phyloP scores from a whole-genome alignment of 345 rosid species.

The Viola odorata region DNA sequence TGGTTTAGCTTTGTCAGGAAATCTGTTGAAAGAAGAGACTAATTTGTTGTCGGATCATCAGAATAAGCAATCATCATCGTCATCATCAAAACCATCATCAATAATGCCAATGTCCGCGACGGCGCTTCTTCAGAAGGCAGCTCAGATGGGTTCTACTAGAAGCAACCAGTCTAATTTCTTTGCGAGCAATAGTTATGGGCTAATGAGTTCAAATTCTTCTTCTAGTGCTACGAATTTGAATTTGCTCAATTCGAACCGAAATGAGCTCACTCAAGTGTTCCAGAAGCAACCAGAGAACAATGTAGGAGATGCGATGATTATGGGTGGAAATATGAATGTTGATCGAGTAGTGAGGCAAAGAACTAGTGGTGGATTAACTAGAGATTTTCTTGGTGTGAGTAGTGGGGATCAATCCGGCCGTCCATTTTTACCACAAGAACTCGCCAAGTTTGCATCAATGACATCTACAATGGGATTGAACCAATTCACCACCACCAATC shows the following conservation, averaged over 20 bases:
- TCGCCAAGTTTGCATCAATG: conserved; percentile 67
- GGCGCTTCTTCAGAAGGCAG: conserved; percentile 88
- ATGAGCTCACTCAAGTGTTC: conserved; percentile 30
- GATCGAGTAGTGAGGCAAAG: conserved; percentile 32
- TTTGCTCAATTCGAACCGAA: conserved; percentile 17
- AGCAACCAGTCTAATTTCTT: conserved; percentile 48
- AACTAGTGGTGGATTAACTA: conserved; percentile 36
- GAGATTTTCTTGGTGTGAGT: conserved; percentile 80
- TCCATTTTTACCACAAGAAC: conserved; percentile 55
- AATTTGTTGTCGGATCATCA: conserved; percentile 31
- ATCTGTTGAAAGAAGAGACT: conserved; percentile 29
- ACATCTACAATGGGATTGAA: conserved; percentile 44
- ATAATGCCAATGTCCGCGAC: conserved; percentile 76
- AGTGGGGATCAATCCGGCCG: conserved; percentile 34
- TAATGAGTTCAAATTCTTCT: conserved; percentile 43
- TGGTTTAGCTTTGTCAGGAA: conserved; percentile 46
- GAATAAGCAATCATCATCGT: conserved; percentile 27
- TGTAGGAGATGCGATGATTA: conserved; percentile 14
- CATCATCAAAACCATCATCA: conserved; percentile 29
- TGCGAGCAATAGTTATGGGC: conserved; percentile 30
- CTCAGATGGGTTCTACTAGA: conserved; percentile 88
- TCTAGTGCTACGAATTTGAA: conserved; percentile 26
- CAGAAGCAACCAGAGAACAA: conserved; percentile 26
- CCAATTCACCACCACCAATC: conserved; percentile 39
- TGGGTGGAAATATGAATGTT: conserved; percentile 20